These are phyloP conservation scores for Monosporascus sp. DNA, from an alignment of 2,329 filamentous ascomycete genomes.

Conservation along the genomic window DNA sequence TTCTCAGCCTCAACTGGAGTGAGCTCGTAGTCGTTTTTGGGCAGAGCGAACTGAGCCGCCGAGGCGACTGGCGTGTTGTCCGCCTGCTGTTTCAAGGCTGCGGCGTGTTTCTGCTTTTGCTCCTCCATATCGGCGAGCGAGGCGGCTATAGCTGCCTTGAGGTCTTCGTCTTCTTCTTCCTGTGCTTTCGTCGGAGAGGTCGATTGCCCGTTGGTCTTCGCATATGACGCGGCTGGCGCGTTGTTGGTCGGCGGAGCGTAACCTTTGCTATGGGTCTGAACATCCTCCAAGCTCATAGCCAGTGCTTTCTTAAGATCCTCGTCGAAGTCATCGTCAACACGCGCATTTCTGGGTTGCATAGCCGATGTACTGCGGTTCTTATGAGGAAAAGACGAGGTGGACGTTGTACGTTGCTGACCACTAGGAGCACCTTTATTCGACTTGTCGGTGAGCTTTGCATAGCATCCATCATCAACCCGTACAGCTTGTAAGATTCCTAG, in stretches of 20 bases:
- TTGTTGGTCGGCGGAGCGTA: slow-evolving; percentile 59
- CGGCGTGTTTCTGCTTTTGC: slow-evolving; percentile 87
- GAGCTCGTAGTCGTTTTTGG: slow-evolving; percentile 91
- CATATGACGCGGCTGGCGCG: slow-evolving; percentile 21
- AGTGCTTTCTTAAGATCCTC: slow-evolving; percentile 90
- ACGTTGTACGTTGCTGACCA: slow-evolving; percentile 38
- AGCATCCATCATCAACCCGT: slow-evolving; percentile 92
- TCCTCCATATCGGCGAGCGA: slow-evolving; percentile 97
- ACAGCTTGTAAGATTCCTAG: slow-evolving; percentile 88
- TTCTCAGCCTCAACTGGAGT: slow-evolving; percentile 93
- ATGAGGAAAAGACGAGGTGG: slow-evolving; percentile 39
- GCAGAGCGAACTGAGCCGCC: slow-evolving; percentile 52
- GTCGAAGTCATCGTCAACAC: slow-evolving; percentile 87
- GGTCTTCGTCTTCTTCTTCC: slow-evolving; percentile 86
- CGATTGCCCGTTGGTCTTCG: slow-evolving; percentile 32
- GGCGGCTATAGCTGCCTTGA: slow-evolving; percentile 92
- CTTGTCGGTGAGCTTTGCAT: slow-evolving; percentile 80
- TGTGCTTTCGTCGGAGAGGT: slow-evolving; percentile 38
- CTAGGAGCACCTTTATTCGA: slow-evolving; percentile 37
- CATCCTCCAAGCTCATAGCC: slow-evolving; percentile 95
- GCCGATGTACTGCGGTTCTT: slow-evolving; percentile 61
- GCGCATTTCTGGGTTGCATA: slow-evolving; percentile 87
- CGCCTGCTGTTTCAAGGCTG: slow-evolving; percentile 74
- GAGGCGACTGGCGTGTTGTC: slow-evolving; percentile 44
- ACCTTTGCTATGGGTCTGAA: slow-evolving; percentile 67